Evolutionary conservation across 257 asterid species (phyloP).

Genomic region (Striga asiatica): DNA sequence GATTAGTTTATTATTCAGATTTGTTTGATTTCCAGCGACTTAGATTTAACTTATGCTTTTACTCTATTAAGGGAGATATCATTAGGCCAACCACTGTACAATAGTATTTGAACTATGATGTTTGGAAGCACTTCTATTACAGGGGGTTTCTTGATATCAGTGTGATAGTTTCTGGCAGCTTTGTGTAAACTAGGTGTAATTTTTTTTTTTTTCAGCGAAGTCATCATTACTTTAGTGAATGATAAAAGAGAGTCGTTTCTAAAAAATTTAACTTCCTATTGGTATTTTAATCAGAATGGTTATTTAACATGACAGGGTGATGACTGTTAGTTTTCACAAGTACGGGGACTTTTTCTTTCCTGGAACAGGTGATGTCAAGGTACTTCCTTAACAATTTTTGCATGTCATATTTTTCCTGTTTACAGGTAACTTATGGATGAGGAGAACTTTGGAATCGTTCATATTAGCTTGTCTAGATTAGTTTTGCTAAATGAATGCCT

Average conservation of each 20-base stretch:
- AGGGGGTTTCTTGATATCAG: background rate
- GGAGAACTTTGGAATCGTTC: background rate
- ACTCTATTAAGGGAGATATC: background rate
- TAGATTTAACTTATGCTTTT: too few species aligned
- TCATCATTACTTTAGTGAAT: constrained; percentile 3
- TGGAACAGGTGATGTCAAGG: constrained; percentile 98
- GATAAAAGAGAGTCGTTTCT: background rate
- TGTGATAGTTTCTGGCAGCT: background rate
- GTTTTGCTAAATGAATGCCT: constrained; percentile 5
- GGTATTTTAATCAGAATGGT: constrained; percentile 7
- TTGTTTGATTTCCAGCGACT: too few species aligned
- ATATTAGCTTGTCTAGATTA: constrained; percentile 4
- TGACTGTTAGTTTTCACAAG: constrained; percentile 99
- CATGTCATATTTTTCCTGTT: constrained; percentile 1
- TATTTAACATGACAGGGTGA: constrained; percentile 57
- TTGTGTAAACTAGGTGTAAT: background rate
- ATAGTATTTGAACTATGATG: background rate
- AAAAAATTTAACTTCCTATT: background rate
- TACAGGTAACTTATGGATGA: background rate
- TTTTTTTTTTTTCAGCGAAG: background rate
- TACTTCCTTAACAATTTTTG: constrained; percentile 28
- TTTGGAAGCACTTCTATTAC: too few species aligned
- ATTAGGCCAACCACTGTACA: background rate
- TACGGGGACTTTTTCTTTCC: constrained; percentile 95
- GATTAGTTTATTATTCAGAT: background rate